Conservation (phyloP, 139 green algal species). For the Chlorella sp. region DNA sequence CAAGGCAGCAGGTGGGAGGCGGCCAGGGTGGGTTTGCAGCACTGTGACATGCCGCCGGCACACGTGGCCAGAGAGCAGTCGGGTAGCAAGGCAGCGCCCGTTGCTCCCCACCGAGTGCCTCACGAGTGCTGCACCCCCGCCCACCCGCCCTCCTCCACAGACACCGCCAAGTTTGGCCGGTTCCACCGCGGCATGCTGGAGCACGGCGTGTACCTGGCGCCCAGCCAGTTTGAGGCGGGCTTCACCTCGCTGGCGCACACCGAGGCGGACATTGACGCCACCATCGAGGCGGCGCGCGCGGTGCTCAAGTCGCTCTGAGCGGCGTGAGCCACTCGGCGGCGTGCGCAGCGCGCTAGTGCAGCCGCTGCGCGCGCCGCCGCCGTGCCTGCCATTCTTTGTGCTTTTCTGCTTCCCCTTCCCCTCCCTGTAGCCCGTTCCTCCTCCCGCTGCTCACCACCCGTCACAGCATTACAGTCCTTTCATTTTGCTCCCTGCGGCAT, state of each 20-base stretch:
- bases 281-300: constrained; percentile 85
- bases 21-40: too few species aligned
- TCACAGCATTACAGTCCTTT: neutral
- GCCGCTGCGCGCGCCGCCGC: too few species aligned
- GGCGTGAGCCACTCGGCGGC: neutral
- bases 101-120: too few species aligned
- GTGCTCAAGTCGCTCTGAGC: constrained; percentile 35
- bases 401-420: neutral
- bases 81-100: too few species aligned
- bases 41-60: too few species aligned
- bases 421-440: neutral
- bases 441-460: neutral
- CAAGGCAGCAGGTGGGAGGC: constrained; percentile 51
- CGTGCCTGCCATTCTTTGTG: neutral
- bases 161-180: constrained; percentile 95
- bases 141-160: constrained; percentile 31
- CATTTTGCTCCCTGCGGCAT: too few species aligned
- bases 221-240: constrained; percentile 92
- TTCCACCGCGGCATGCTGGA: constrained; percentile 99
- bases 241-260: constrained; percentile 97
- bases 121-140: too few species aligned
- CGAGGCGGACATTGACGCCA: constrained; percentile 94
- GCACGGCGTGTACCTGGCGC: constrained; percentile 97
- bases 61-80: neutral
- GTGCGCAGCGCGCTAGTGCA: too few species aligned